phyloP scores from a whole-genome alignment of 768 basidiomycete genomes.

The Pluteus cervinus region DNA sequence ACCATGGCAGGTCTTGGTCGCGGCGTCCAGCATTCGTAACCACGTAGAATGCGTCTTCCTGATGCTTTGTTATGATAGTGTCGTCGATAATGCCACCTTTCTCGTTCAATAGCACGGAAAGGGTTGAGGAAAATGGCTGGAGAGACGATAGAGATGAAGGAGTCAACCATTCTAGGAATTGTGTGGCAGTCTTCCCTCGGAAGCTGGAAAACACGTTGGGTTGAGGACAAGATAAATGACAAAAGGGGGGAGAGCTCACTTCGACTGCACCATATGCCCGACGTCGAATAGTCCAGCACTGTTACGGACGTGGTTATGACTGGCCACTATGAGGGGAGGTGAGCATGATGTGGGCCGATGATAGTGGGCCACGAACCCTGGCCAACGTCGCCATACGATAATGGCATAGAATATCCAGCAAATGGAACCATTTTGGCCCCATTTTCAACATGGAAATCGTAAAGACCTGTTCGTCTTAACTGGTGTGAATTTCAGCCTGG shows the following conservation, averaged over 20 bases:
- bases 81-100: constrained; percentile 95
- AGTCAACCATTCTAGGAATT: constrained; percentile 85
- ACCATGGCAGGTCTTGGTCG: constrained; percentile 76
- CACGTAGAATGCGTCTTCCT: constrained; percentile 77
- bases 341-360: constrained; percentile 2
- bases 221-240: neutral
- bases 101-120: constrained; percentile 87
- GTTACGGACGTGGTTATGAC: constrained; percentile 83
- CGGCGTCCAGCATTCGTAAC: constrained; percentile 94
- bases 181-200: constrained; percentile 68
- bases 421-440: constrained; percentile 95
- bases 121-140: constrained; percentile 69
- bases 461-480: constrained; percentile 66
- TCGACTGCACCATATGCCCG: constrained; percentile 95
- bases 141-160: constrained; percentile 75
- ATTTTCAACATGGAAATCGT: constrained; percentile 81
- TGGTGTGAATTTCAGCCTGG: no score
- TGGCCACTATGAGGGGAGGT: constrained; percentile 52
- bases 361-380: constrained; percentile 48
- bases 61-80: constrained; percentile 85
- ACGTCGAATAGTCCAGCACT: constrained; percentile 92
- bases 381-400: constrained; percentile 76
- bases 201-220: constrained; percentile 44
- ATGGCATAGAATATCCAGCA: constrained; percentile 93
- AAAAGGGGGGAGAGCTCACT: constrained; percentile 36